Evolutionary conservation across 2,329 filamentous ascomycete genomes (phyloP), one percentile per base, ranked within the genome.

Genomic region (Pestalotiopsis sp.): DNA sequence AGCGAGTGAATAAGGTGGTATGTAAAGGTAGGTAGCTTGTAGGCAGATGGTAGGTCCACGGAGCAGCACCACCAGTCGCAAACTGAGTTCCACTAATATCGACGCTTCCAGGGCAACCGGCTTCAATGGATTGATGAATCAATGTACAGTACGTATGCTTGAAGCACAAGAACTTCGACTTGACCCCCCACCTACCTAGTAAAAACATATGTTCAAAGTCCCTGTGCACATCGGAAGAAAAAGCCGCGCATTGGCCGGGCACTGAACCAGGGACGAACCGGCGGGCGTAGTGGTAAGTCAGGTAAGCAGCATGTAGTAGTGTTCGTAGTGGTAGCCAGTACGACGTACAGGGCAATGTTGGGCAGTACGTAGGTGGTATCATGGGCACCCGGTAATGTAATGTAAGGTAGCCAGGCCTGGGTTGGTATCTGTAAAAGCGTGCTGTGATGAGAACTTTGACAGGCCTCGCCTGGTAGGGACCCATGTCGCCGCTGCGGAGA

Each of bases 401-500:
- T 36, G 45, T 9, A 52, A n/a, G 20, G 45, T 52, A 20, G 45
- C 20, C 17, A 20, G 57, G 57, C 14, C 9, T 14, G 4, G 23
- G 11, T 17, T 14, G 6, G 17, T 27, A 23, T n/a, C 57, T 59
- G 23, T 27, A 23, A 27, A 59, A 36, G 57, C 14, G 57, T 27
- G 57, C 57, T 27, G 57, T 59, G 57, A 59, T 59, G 57, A 59
- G 57, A 17, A 36, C 38, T n/a, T 20, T 62, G 59, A 62, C 59
- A 62, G 36, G 59, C 59, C 59, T 27, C 36, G 17, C 36, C 59
- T 62, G 59, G 59, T 36, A 36, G 31, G 31, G 31, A 52, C 45
- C 59, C 59, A 36, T 62, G 59, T 36, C 27, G 59, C 36, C 59
- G 31, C 20, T 62, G 59, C 59, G 59, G 59, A 36, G 59, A 62